phyloP scores from a whole-genome alignment of 78 protist species.

The Guillardia theta region DNA sequence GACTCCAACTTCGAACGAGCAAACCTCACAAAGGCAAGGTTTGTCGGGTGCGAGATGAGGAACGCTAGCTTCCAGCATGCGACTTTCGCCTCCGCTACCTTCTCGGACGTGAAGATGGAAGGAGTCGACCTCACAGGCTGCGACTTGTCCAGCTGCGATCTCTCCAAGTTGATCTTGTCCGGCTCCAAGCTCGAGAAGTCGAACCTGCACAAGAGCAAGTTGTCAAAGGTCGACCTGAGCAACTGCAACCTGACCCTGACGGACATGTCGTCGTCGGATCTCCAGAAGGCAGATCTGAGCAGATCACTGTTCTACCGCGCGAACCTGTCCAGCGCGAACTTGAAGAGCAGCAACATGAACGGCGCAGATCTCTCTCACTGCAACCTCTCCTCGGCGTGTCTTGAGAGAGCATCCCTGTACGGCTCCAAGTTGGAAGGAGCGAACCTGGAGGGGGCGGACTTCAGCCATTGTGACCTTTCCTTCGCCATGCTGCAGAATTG shows the following conservation, averaged over 20 bases:
- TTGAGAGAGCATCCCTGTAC: no score
- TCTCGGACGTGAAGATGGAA: neutral
- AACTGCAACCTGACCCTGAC: no score
- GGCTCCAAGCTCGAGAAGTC: no score
- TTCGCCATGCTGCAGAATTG: neutral
- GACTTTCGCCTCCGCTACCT: neutral
- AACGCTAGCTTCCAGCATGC: neutral
- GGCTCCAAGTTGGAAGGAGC: no score
- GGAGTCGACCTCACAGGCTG: neutral
- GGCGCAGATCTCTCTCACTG: neutral
- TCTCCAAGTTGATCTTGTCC: no score
- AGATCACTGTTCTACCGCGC: no score
- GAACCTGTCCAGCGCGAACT: neutral
- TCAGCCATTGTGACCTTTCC: neutral
- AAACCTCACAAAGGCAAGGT: neutral
- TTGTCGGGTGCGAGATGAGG: neutral
- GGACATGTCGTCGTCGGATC: no score
- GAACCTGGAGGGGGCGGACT: neutral
- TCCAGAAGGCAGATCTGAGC: no score
- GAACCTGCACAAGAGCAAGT: no score
- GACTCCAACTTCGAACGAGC: neutral
- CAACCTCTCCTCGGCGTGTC: no score
- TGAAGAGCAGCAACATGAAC: neutral
- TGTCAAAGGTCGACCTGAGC: no score
- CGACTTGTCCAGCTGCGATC: neutral